A percentile compares a stretch with the other conserved stretches of the same genome.
Conservation (phyloP, 306 rosid genomes). For the Heteromeles arbutifolia region DNA sequence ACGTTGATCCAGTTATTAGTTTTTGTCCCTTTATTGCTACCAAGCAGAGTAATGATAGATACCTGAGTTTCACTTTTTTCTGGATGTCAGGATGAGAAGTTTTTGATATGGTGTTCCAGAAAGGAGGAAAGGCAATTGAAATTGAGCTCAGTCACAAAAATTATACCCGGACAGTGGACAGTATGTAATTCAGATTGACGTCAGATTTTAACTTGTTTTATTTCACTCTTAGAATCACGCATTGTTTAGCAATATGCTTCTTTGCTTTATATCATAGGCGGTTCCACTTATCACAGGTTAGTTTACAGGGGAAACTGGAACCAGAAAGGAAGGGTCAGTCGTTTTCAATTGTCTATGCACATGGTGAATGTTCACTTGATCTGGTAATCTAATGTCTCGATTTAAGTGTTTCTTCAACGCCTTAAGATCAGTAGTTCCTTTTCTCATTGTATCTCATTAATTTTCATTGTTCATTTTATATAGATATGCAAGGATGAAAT, state of each 20-base stretch:
- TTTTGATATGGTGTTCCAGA: constrained; percentile 74
- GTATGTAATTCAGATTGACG: constrained; percentile 35
- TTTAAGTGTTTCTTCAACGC: not conserved
- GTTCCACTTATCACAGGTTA: constrained; percentile 42
- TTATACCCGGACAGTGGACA: constrained; percentile 61
- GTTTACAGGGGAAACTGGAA: constrained; percentile 49
- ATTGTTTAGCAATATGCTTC: constrained; percentile 5
- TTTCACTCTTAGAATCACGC: not conserved
- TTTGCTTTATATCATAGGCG: constrained; percentile 20
- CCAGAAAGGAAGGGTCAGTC: constrained; percentile 58
- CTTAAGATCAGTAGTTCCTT: not conserved
- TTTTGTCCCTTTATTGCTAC: not conserved
- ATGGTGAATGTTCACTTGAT: constrained; percentile 73
- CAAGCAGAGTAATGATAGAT: not conserved
- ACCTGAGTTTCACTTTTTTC: not conserved
- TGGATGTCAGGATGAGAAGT: constrained; percentile 68
- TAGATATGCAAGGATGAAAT: constrained; percentile 79
- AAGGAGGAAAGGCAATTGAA: constrained; percentile 66
- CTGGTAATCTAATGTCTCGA: constrained; percentile 41
- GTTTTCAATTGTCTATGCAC: constrained; percentile 60
- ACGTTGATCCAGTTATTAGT: too few relatives aligned
- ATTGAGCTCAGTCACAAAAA: constrained; percentile 49
- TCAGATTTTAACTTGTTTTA: not conserved
- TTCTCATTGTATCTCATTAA: constrained; percentile 5
- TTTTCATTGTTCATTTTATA: constrained; percentile 2